A percentile compares a stretch with the other conserved stretches of the same genome.
phyloP scores from a whole-genome alignment of 1,284 basidiomycete genomes.

The Trichosporon sp. region DNA sequence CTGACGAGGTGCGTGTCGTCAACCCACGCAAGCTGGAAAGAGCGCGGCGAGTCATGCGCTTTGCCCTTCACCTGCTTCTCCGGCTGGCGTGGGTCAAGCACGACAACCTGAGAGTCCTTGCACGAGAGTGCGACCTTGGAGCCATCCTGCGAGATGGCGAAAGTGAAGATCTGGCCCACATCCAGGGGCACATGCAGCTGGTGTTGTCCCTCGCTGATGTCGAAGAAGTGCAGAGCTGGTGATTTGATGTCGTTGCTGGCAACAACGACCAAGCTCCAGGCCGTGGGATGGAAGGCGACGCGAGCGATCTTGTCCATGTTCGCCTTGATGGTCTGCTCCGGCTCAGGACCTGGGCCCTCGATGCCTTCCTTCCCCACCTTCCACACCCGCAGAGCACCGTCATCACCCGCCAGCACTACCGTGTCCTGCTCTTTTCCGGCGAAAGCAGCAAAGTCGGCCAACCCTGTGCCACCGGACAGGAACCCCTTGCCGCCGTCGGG shows the following conservation, averaged over 20 bases:
- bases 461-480: conserved; percentile 42
- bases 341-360: conserved; percentile 34
- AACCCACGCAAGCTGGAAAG: conserved; percentile 49
- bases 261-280: conserved; percentile 42
- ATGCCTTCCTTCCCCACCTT: conserved; percentile 31
- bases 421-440: conserved; percentile 26
- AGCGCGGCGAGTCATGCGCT: conserved; percentile 47
- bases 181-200: not conserved
- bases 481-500: conserved; percentile 39
- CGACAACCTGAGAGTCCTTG: conserved; percentile 46
- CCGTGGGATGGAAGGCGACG: conserved; percentile 47
- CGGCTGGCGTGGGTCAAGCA: conserved; percentile 46
- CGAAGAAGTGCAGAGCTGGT: conserved; percentile 42
- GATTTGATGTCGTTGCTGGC: conserved; percentile 47
- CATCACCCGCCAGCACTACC: conserved; percentile 48
- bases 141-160: conserved; percentile 45
- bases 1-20: conserved; percentile 42
- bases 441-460: conserved; percentile 48
- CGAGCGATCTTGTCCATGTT: conserved; percentile 46
- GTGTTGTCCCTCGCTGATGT: conserved; percentile 23
- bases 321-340: conserved; percentile 29
- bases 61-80: conserved; percentile 22
- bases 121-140: conserved; percentile 46
- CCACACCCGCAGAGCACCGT: conserved; percentile 47
- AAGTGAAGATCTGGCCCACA: conserved; percentile 35